Evolutionary conservation across 495 filamentous ascomycete genomes (phyloP).

Genomic region (Entonaema liquescens): DNA sequence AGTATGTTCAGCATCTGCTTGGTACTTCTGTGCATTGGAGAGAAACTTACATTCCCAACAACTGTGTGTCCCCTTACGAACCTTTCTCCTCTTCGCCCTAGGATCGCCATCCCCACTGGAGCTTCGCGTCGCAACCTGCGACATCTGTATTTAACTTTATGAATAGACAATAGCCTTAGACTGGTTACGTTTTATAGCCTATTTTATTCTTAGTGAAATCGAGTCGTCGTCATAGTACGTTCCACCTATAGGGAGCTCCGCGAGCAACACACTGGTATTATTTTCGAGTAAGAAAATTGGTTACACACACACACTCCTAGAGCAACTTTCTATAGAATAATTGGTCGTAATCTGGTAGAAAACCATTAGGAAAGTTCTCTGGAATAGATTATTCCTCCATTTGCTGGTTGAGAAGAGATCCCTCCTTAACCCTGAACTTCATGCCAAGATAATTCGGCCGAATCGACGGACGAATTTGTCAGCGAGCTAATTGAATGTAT

Average conservation of each 20-base stretch:
- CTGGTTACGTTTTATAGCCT: not conserved
- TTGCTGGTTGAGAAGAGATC: slow-evolving; percentile 1
- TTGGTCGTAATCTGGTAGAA: not conserved
- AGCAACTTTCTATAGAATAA: not conserved
- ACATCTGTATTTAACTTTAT: slow-evolving; percentile 7
- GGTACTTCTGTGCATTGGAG: not conserved
- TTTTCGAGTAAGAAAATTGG: not conserved
- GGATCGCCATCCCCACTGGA: slow-evolving; percentile 4
- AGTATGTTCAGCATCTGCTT: slow-evolving; percentile 13
- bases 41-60: slow-evolving; percentile 63
- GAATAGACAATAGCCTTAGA: not conserved
- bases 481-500: slow-evolving; percentile 11
- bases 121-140: slow-evolving; percentile 21
- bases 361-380: not conserved
- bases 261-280: not conserved
- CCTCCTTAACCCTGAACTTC: slow-evolving; percentile 4
- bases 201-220: not conserved
- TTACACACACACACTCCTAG: not conserved
- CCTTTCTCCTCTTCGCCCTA: slow-evolving; percentile 52
- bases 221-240: not conserved
- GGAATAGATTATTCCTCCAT: not conserved
- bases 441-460: slow-evolving; percentile 43
- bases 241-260: not conserved
- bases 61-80: slow-evolving; percentile 65
- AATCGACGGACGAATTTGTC: slow-evolving; percentile 44